These are phyloP conservation scores for Myriosclerotinia scirpicola DNA, from an alignment of 2,329 filamentous ascomycete species.

Conservation along the genomic window DNA sequence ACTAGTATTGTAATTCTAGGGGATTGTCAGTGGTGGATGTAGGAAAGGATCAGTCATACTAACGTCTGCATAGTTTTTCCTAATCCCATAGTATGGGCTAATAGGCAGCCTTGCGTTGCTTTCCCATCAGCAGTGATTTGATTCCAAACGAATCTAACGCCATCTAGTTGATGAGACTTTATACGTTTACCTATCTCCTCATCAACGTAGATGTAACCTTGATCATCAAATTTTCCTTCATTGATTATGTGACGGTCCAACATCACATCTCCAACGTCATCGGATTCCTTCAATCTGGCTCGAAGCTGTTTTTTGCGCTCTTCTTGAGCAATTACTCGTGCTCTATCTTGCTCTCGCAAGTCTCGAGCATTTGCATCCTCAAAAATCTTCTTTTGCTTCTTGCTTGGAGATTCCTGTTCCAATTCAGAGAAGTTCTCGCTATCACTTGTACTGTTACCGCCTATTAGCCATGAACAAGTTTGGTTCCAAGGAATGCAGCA, in stretches of 20 bases:
- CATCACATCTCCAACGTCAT: constrained; percentile 47
- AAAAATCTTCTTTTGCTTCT: constrained; percentile 45
- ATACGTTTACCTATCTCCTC: constrained; percentile 62
- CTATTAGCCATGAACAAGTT: neutral
- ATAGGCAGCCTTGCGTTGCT: constrained; percentile 69
- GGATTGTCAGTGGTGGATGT: constrained; percentile 26
- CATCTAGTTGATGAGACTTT: constrained; percentile 77
- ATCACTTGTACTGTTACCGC: constrained; percentile 2
- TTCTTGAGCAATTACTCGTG: constrained; percentile 55
- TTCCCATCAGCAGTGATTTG: constrained; percentile 59
- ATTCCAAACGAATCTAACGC: constrained; percentile 87
- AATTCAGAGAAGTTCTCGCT: constrained; percentile 1
- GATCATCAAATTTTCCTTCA: constrained; percentile 58
- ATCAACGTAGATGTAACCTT: constrained; percentile 65
- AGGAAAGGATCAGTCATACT: constrained; percentile 34
- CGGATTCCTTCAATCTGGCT: constrained; percentile 48
- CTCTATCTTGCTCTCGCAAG: constrained; percentile 55
- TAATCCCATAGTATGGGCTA: constrained; percentile 88
- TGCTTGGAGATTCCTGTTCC: constrained; percentile 25
- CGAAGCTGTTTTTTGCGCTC: constrained; percentile 50
- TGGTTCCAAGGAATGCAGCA: neutral
- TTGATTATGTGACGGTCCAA: constrained; percentile 62
- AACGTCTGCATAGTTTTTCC: constrained; percentile 89
- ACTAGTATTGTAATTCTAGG: constrained; percentile 71
- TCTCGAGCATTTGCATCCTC: constrained; percentile 49